Conservation (phyloP, 2,329 filamentous ascomycete species). For the Ceratocystis eucalypticola region DNA sequence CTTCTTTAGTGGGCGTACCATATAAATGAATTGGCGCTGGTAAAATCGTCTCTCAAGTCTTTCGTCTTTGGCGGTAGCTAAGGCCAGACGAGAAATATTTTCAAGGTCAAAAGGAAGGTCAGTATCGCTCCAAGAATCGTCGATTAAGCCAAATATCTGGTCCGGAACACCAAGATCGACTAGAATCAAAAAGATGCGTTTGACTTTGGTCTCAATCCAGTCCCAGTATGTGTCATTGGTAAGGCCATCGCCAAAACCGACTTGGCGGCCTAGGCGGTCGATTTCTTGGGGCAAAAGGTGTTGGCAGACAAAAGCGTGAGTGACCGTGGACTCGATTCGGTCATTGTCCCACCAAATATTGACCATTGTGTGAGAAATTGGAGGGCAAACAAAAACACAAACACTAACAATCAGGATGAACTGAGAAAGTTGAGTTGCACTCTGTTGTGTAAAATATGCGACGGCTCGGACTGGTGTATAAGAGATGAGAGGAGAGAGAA, state of each 20-base stretch:
- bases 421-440: neutral
- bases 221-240: conserved; percentile 67
- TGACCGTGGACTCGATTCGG: conserved; percentile 56
- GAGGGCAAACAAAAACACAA: neutral
- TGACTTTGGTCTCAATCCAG: conserved; percentile 58
- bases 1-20: conserved; percentile 49
- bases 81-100: conserved; percentile 48
- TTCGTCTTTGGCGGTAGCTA: conserved; percentile 47
- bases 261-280: conserved; percentile 45
- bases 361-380: conserved; percentile 20
- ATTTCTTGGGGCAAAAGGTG: conserved; percentile 51
- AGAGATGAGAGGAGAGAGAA: neutral
- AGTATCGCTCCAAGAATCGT: conserved; percentile 64
- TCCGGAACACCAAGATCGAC: conserved; percentile 56
- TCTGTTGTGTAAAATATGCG: neutral
- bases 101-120: conserved; percentile 57
- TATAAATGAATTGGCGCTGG: conserved; percentile 54
- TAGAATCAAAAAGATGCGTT: conserved; percentile 57
- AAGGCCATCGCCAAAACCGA: conserved; percentile 51
- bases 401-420: neutral
- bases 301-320: conserved; percentile 50
- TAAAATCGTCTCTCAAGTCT: conserved; percentile 56
- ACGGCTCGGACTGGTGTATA: neutral
- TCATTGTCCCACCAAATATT: conserved; percentile 58
- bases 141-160: conserved; percentile 61